A percentile compares a stretch with the other conserved stretches of the same genome.
Evolutionary conservation across 495 filamentous ascomycete species (phyloP).

Genomic region (Melanomma pulvis-pyrius): DNA sequence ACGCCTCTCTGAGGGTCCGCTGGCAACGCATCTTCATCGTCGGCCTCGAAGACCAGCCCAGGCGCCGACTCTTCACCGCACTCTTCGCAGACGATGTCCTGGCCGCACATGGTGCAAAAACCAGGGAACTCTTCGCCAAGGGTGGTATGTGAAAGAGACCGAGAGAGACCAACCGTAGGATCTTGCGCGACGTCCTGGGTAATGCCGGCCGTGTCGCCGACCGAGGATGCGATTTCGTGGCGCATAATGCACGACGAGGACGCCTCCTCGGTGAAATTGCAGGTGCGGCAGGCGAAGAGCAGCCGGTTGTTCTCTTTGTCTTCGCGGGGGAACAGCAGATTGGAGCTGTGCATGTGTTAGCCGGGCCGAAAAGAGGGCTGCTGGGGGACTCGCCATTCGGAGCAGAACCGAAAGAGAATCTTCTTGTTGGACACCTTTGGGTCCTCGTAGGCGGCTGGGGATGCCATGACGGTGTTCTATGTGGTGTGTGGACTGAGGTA

Average conservation of each 20-base stretch:
- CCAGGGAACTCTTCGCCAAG: conserved; percentile 42
- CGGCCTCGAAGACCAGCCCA: conserved; percentile 39
- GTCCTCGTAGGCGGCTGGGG: conserved; percentile 57
- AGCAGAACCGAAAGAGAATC: conserved; percentile 94
- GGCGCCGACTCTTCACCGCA: conserved; percentile 49
- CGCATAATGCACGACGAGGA: conserved; percentile 85
- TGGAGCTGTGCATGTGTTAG: conserved; percentile 61
- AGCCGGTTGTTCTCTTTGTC: conserved; percentile 67
- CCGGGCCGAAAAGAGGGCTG: neutral
- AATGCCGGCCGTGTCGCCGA: conserved; percentile 94
- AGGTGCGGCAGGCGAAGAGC: conserved; percentile 85
- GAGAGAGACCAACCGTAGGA: conserved; percentile 85
- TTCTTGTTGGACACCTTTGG: conserved; percentile 57
- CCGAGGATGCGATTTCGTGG: conserved; percentile 83
- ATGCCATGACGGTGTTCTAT: conserved; percentile 1
- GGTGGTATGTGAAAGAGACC: conserved; percentile 40
- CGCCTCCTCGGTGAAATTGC: conserved; percentile 85
- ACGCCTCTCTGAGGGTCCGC: conserved; percentile 13
- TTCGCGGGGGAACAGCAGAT: conserved; percentile 97
- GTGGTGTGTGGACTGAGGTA: neutral
- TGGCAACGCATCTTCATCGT: conserved; percentile 35
- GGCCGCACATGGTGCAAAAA: conserved; percentile 59
- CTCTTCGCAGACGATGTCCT: conserved; percentile 53
- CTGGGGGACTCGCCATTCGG: conserved; percentile 70
- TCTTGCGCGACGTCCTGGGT: conserved; percentile 95